These are phyloP conservation scores for Lithohypha guttulata DNA, from an alignment of 2,329 filamentous ascomycete genomes.

Conservation along the genomic window DNA sequence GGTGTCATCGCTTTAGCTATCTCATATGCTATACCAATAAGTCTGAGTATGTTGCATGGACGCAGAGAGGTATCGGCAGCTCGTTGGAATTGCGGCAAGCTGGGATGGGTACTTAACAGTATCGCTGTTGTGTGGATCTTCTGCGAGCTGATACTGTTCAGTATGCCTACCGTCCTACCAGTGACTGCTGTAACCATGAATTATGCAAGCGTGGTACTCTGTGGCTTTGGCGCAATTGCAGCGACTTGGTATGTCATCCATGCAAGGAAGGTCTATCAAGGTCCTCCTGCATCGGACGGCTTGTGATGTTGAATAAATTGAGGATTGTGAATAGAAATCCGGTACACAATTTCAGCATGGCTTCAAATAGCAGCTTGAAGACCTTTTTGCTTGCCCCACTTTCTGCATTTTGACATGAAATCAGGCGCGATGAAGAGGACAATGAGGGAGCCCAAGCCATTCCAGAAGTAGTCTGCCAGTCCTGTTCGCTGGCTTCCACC, in stretches of 20 bases:
- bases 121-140: constrained; percentile 41
- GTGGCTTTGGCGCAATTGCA: constrained; percentile 42
- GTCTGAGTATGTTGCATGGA: constrained; percentile 37
- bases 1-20: constrained; percentile 17
- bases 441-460: constrained; percentile 42
- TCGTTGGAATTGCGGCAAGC: constrained; percentile 37
- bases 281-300: constrained; percentile 28
- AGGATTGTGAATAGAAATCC: too few species aligned
- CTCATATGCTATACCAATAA: constrained; percentile 18
- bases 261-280: constrained; percentile 37
- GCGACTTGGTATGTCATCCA: constrained; percentile 42
- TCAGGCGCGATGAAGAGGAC: constrained; percentile 49
- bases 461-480: constrained; percentile 44
- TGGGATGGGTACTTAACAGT: constrained; percentile 37
- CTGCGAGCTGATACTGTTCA: constrained; percentile 45
- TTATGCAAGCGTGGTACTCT: constrained; percentile 49
- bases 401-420: constrained; percentile 45
- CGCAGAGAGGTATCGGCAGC: constrained; percentile 40
- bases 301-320: too few species aligned
- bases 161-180: constrained; percentile 42
- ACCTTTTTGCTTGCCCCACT: constrained; percentile 46
- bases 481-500: constrained; percentile 42
- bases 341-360: too few species aligned
- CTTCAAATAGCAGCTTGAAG: neutral
- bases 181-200: constrained; percentile 45